Conservation (phyloP, 257 asterid genomes). For the Mitragyna speciosa region DNA sequence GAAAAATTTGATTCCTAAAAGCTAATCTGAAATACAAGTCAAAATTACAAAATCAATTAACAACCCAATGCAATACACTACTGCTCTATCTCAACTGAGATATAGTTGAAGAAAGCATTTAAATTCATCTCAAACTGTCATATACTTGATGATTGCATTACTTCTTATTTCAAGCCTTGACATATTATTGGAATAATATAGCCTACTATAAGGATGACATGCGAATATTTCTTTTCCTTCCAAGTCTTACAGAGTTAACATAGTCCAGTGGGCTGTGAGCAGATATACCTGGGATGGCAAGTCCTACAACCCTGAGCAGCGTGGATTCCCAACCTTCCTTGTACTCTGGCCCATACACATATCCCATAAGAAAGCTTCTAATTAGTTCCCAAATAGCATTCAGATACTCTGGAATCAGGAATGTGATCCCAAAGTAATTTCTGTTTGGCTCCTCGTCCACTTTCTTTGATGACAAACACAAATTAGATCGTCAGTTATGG, state of each 20-base stretch:
- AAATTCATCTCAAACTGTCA: neutral
- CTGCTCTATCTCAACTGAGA: neutral
- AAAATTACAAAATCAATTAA: neutral
- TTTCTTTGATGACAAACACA: conserved; percentile 37
- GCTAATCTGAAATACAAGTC: neutral
- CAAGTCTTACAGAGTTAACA: conserved; percentile 81
- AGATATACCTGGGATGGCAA: conserved; percentile 72
- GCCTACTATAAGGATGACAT: conserved; percentile 34
- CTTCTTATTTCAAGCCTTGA: neutral
- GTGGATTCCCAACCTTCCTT: conserved; percentile 75
- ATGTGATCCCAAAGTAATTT: conserved; percentile 68
- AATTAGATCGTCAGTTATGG: neutral
- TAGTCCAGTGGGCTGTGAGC: conserved; percentile 86
- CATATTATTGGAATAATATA: neutral
- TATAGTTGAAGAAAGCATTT: neutral
- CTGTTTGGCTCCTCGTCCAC: conserved; percentile 82
- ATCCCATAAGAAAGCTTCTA: conserved; percentile 56
- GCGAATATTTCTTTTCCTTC: conserved; percentile 32
- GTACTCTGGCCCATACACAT: conserved; percentile 55
- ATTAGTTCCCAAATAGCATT: conserved; percentile 75
- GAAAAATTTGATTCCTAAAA: neutral
- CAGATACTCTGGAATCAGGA: conserved; percentile 58
- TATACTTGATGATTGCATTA: neutral
- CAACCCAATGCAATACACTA: neutral
- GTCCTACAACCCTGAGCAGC: conserved; percentile 57